phyloP scores from a whole-genome alignment of 805 yeast genomes.

The Clavispora asparagi region DNA sequence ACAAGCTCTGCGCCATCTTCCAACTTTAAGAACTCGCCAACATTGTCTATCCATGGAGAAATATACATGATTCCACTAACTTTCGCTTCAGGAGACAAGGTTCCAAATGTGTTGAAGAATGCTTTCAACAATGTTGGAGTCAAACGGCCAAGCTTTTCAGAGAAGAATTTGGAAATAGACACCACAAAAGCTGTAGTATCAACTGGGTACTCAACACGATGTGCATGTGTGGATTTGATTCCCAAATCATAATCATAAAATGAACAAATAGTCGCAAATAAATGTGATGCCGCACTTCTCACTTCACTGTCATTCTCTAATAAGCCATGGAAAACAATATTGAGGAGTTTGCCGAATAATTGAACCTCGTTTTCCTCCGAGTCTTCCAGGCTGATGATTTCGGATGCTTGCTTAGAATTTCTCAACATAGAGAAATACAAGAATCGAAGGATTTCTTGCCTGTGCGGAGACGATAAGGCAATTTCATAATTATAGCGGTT shows the following conservation, averaged over 20 bases:
- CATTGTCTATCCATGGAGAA: constrained; percentile 71
- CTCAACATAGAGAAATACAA: constrained; percentile 60
- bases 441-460: constrained; percentile 62
- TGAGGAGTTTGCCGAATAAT: constrained; percentile 56
- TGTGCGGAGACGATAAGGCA: constrained; percentile 29
- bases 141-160: constrained; percentile 51
- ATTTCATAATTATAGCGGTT: constrained; percentile 20
- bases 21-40: constrained; percentile 57
- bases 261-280: constrained; percentile 57
- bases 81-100: constrained; percentile 27
- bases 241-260: constrained; percentile 60
- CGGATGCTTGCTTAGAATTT: constrained; percentile 32
- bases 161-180: constrained; percentile 51
- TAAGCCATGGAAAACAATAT: constrained; percentile 64
- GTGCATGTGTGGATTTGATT: constrained; percentile 47
- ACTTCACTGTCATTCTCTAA: constrained; percentile 55
- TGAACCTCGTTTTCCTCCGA: constrained; percentile 30
- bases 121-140: constrained; percentile 59
- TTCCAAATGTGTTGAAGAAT: constrained; percentile 38
- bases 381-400: constrained; percentile 41
- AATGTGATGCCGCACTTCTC: constrained; percentile 56
- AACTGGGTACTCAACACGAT: constrained; percentile 62
- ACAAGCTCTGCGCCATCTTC: constrained; percentile 57
- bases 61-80: constrained; percentile 47
- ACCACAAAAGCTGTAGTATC: constrained; percentile 60